phyloP scores from a whole-genome alignment of 2,329 filamentous ascomycete genomes.

The Trichoderma atroviride region DNA sequence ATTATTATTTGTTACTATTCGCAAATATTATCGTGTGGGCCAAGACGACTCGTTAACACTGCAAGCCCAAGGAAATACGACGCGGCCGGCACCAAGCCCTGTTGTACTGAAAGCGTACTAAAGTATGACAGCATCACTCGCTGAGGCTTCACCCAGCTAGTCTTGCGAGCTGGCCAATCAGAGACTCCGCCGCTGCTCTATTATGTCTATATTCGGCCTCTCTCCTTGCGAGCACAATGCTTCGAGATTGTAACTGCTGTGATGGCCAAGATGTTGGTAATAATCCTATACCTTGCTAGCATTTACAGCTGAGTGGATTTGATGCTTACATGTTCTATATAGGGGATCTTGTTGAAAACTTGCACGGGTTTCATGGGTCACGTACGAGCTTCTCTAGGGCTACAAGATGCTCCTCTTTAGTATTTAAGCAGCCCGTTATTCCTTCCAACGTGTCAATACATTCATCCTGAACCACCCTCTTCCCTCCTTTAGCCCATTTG shows the following conservation, averaged over 20 bases:
- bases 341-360: background rate
- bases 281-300: background rate
- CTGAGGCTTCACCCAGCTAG: background rate
- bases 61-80: background rate
- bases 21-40: background rate
- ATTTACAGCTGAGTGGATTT: background rate
- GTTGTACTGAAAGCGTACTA: background rate
- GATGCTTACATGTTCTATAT: background rate
- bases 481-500: background rate
- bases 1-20: background rate
- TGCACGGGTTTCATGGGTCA: background rate
- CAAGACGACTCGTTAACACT: background rate
- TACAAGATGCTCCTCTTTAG: background rate
- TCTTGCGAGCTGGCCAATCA: background rate
- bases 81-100: background rate
- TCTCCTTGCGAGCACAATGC: background rate
- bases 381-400: background rate
- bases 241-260: background rate
- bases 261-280: background rate
- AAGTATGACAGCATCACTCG: background rate
- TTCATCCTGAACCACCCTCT: background rate
- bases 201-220: background rate
- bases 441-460: background rate
- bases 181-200: background rate
- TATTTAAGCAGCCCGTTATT: background rate